Percentiles rank a stretch among this genome's conserved stretches.
These are phyloP conservation scores for Nepenthes gracilis DNA, from an alignment of 148 eudicot genomes.

Conservation along the genomic window DNA sequence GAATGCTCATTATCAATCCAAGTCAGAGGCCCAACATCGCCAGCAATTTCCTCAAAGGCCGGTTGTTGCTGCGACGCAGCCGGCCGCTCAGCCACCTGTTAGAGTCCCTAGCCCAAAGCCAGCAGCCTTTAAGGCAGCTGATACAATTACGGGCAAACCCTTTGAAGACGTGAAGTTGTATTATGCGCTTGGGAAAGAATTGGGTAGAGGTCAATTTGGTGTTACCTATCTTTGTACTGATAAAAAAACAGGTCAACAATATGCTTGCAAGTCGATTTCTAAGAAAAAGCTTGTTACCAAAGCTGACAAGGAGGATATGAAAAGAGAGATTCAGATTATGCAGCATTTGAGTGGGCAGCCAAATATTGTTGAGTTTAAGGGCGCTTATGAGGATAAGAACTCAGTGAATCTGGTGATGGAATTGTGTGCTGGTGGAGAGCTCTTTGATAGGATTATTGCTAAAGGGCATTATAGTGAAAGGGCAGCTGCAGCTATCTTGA, in stretches of 20 bases:
- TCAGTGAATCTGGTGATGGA: conserved; percentile 83
- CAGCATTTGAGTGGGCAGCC: conserved; percentile 86
- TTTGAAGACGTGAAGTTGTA: conserved; percentile 50
- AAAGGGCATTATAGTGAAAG: conserved; percentile 74
- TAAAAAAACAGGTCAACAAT: conserved; percentile 29
- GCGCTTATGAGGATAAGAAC: conserved; percentile 67
- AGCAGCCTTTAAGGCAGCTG: conserved; percentile 13
- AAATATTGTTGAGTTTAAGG: conserved; percentile 73
- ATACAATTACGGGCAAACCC: conserved; percentile 68
- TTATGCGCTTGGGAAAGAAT: conserved; percentile 54
- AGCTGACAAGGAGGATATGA: conserved; percentile 74
- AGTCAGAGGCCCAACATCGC: conserved; percentile 18
- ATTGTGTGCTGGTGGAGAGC: conserved; percentile 77
- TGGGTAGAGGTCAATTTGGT: conserved; percentile 85
- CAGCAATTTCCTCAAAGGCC: conserved; percentile 9
- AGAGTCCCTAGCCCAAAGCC: conserved; percentile 22
- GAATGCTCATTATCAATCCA: conserved; percentile 12
- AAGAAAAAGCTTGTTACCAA: conserved; percentile 63
- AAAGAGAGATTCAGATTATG: conserved; percentile 76
- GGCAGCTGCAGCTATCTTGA: conserved; percentile 62
- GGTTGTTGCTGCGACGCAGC: conserved; percentile 8
- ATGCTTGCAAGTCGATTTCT: conserved; percentile 71
- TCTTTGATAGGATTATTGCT: conserved; percentile 73
- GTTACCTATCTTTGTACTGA: conserved; percentile 51
- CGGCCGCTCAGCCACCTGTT: conserved; percentile 15